These are phyloP conservation scores for Gelatoporia subvermispora DNA, from an alignment of 768 basidiomycete genomes.

Conservation along the genomic window DNA sequence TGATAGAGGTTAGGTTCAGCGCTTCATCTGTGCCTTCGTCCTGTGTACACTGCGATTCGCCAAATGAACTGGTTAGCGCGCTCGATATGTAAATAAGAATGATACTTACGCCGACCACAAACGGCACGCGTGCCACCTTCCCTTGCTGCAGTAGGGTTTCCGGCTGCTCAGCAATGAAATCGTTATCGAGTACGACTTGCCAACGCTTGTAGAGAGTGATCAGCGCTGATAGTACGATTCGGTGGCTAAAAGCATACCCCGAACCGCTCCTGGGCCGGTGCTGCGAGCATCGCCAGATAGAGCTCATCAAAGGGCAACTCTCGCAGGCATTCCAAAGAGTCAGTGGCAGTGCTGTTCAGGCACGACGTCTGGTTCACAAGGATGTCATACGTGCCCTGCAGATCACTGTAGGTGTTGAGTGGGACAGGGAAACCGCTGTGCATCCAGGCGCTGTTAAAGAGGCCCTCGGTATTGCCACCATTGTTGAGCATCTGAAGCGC, in stretches of 20 bases:
- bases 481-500: slow-evolving; percentile 16
- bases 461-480: slow-evolving; percentile 12
- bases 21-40: neutral
- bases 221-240: neutral
- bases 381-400: slow-evolving; percentile 36
- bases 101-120: slow-evolving; percentile 8
- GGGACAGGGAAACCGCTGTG: slow-evolving; percentile 9
- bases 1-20: neutral
- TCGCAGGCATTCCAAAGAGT: slow-evolving; percentile 42
- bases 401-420: slow-evolving; percentile 6
- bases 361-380: slow-evolving; percentile 39
- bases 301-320: slow-evolving; percentile 27
- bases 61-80: neutral
- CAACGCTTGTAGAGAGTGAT: too few species aligned
- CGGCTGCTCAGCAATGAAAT: slow-evolving; percentile 12
- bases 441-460: slow-evolving; percentile 19
- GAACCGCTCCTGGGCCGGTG: slow-evolving; percentile 14
- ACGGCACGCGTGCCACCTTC: slow-evolving; percentile 9
- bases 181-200: slow-evolving; percentile 7
- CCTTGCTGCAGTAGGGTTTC: slow-evolving; percentile 6
- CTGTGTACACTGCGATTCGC: neutral
- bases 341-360: slow-evolving; percentile 14
- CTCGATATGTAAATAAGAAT: neutral
- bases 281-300: slow-evolving; percentile 27
- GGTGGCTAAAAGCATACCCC: neutral